Base-by-base conservation (phyloP, 371 early-diverging fungal species). In the Vairimorpha necatrix region DNA sequence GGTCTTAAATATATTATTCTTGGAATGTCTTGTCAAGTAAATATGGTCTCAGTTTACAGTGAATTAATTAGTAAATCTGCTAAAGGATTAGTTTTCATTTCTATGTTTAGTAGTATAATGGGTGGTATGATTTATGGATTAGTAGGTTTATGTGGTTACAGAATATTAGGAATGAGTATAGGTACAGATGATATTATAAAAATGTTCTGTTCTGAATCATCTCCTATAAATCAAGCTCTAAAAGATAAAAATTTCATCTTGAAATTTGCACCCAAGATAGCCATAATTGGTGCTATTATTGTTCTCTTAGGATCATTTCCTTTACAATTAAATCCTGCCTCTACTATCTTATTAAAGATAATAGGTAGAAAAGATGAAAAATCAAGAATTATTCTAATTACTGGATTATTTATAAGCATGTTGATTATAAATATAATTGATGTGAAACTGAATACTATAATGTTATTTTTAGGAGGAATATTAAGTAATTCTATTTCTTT, bases 21-120 rank as follows among this genome's bases (percentile, higher is more conserved):
- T 50, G 82, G 80, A 36, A 46, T 82, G 72, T 81, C 75, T 14
- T 82, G 82, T 72, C 82, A 82, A 38, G 75, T 76, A 20, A 82
- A 82, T 71, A 82, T 82, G 80, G 77, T 82, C 4, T 46, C 20
- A 6, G 75, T 80, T 24, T 80, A 77, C 53, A 67, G 63, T 48
- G 61, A 79, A 38, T 24, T 82, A 47, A 46, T 69, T 32, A 63
- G 67, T 33, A n/a, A 60, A 22, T 71, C 76, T 34, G 47, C 70
- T 24, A 67, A 39, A 28, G 69, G 76, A 16, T 69, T 79, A 18
- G 50, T 47, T 26, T 63, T 66, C 32, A 80, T 77, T 30, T 68
- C 74, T 28, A 2, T 46, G 11, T 39, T 58, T 47, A 50, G 63
- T 30, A 48, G 70, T 0, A 34, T 68, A 13, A 30, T 73, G n/a